Evolutionary conservation across 306 rosid species (phyloP), one percentile per base, ranked within the genome.

Genomic region (Crotalaria pallida): DNA sequence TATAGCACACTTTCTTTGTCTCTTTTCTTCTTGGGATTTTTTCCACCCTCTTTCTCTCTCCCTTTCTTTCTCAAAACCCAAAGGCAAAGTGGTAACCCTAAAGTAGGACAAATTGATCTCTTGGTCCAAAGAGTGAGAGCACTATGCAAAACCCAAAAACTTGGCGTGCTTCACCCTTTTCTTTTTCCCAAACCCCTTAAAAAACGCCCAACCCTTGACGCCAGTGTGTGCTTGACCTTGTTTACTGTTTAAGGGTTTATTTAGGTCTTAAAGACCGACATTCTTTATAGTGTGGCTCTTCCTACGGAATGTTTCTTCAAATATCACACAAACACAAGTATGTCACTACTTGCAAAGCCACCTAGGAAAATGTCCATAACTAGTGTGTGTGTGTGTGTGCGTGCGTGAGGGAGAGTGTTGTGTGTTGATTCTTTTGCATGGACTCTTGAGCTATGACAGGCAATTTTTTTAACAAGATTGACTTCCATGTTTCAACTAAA

Each of bases 71-170:
- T 74, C 77, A 34, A 58, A 72, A 70, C 81, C 78, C 83, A 63
- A 75, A 79, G 73, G 38, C 31, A 27, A 65, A 71, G 71, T 47
- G 33, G 36, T 29, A 67, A 29, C 3, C 36, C 61, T 58, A 7
- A 77, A 41, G 36, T 29, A 75, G 21, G 64, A 65, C 82, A 75
- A 77, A 29, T n/a, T n/a, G n/a, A n/a, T 59, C 83, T 80, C 83
- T 66, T 81, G 76, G 89, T 84, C 74, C 89, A 80, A 85, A 87
- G 87, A 74, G 77, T 72, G 91, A 75, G 49, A 75, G 49, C 33
- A 50, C 41, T 57, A 24, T 67, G 58, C 76, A 79, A 56, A 85
- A 77, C 81, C 72, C 75, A 43, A 81, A 73, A 74, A 57, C 59
- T 55, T 77, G 36, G 88, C 84, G 83, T 83, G 92, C 90, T 79